Base-by-base conservation (phyloP, 23 red algal genomes). In the Gracilaria caudata region DNA sequence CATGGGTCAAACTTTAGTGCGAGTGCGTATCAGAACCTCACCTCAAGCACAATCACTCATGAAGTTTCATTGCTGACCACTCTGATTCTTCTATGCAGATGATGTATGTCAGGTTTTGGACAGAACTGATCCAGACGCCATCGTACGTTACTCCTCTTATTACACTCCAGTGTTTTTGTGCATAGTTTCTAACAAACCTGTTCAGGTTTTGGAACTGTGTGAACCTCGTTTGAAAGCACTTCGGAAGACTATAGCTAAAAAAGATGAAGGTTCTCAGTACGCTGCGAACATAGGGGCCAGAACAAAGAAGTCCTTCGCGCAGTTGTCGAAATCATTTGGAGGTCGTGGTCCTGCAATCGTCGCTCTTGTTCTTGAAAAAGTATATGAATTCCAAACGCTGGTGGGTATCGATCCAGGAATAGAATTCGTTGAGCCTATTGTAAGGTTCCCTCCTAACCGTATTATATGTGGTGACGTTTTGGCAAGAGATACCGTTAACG, bases 1-100 rank as follows among this genome's bases (percentile, higher is more conserved):
- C 79, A 83, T 83, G 79, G 79, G 4, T 83, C 79, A 12, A 65
- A 65, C 39, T 33, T 83, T 12, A 83, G 79, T 83, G 79, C 79
- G 0, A 26, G 79, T 83, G 13, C 55, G 79, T 64, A 7, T 5
- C 21, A 10, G 34, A 17, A 3, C 53, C 7, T 64, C 79, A 7
- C 2, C 33, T 61, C 16, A 7, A 36, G 1, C 33, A 17, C 2
- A 9, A 36, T 56, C 13, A 7, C 9, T 64, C 60, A 65, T 36
- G 4, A 43, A 43, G 7, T 12, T 1, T 28, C 11, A 32, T 29
- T 45, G 11, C 26, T 83, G 19, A 56, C 40, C 24, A 46, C 32
- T 44, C 9, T 83, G 7, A 38, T 17, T 7, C 36, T 29, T 20
- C 0, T 4, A n/a, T 64, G 20, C 38, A 83, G 79, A 63, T 25